Conservation (phyloP, 179 eudicot species). For the Vitellaria paradoxa region DNA sequence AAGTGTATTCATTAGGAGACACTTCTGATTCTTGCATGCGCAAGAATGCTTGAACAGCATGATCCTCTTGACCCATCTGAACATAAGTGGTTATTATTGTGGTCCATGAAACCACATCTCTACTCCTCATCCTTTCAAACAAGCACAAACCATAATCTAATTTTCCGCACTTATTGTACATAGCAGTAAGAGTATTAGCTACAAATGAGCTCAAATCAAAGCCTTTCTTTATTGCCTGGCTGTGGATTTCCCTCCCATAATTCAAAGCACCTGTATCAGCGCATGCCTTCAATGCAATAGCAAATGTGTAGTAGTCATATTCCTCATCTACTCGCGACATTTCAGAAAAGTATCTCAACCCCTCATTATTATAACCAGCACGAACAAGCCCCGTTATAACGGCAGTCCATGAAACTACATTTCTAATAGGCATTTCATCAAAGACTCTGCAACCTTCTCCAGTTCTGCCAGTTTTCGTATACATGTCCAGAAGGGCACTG, state of each 20-base stretch:
- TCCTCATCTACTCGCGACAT: constrained; percentile 52
- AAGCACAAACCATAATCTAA: constrained; percentile 60
- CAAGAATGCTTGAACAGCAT: constrained; percentile 52
- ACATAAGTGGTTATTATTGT: constrained; percentile 62
- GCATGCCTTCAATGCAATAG: constrained; percentile 93
- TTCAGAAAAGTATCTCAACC: constrained; percentile 61
- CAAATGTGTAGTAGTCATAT: constrained; percentile 67
- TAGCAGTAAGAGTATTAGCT: constrained; percentile 69
- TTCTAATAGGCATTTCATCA: constrained; percentile 78
- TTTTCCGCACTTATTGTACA: constrained; percentile 89
- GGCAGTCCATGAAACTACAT: constrained; percentile 94
- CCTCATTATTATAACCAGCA: constrained; percentile 56
- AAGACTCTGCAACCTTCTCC: constrained; percentile 67
- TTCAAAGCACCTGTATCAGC: constrained; percentile 50
- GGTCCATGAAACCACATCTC: constrained; percentile 92
- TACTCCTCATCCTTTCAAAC: constrained; percentile 59
- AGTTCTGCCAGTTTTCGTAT: constrained; percentile 53
- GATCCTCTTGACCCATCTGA: constrained; percentile 58
- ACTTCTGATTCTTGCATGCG: constrained; percentile 55
- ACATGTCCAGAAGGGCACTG: constrained; percentile 87
- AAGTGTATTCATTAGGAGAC: constrained; percentile 74
- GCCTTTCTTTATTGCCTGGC: constrained; percentile 64
- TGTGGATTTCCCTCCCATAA: constrained; percentile 75
- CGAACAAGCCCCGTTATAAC: constrained; percentile 80
- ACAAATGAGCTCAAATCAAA: constrained; percentile 56